Conservation (phyloP, 75 land plant species). For the Adiantum capillusveneris region DNA sequence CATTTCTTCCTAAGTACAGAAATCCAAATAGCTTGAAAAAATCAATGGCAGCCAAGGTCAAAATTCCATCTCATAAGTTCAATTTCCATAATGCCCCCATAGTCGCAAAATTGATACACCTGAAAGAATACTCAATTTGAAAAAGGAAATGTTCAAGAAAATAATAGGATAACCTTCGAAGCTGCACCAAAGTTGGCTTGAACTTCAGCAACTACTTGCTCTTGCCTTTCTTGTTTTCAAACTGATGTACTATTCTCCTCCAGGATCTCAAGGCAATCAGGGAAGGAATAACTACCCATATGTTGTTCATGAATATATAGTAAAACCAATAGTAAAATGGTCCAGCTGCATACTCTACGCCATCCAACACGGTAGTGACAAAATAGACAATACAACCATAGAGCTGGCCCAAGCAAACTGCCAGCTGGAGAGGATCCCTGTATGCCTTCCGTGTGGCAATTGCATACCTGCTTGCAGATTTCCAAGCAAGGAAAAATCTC, state of each 20-base stretch:
- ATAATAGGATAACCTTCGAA: too few species aligned
- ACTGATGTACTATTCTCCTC: constrained; percentile 54
- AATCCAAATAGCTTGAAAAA: too few species aligned
- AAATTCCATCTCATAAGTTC: too few species aligned
- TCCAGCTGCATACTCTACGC: constrained; percentile 46
- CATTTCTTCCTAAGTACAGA: too few species aligned
- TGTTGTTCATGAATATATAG: constrained; percentile 54
- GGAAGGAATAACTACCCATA: constrained; percentile 65
- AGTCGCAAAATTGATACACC: too few species aligned
- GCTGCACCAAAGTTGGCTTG: too few species aligned
- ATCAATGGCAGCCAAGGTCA: too few species aligned
- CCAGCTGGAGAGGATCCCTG: constrained; percentile 60
- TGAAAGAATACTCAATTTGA: too few species aligned
- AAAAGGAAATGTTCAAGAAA: too few species aligned
- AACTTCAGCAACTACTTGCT: too few species aligned
- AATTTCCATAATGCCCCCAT: too few species aligned
- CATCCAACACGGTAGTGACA: constrained; percentile 49
- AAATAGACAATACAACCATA: constrained; percentile 72
- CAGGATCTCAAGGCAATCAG: constrained; percentile 57
- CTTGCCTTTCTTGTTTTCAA: constrained; percentile 28
- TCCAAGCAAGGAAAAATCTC: too few species aligned
- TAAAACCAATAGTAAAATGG: constrained; percentile 64
- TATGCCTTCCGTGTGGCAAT: constrained; percentile 65
- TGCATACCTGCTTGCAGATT: constrained; percentile 60
- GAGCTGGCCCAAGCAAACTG: constrained; percentile 60